A percentile compares a stretch with the other conserved stretches of the same genome.
Evolutionary conservation across 140 eudicot species (phyloP).

Genomic region (Oenanthe javanica): DNA sequence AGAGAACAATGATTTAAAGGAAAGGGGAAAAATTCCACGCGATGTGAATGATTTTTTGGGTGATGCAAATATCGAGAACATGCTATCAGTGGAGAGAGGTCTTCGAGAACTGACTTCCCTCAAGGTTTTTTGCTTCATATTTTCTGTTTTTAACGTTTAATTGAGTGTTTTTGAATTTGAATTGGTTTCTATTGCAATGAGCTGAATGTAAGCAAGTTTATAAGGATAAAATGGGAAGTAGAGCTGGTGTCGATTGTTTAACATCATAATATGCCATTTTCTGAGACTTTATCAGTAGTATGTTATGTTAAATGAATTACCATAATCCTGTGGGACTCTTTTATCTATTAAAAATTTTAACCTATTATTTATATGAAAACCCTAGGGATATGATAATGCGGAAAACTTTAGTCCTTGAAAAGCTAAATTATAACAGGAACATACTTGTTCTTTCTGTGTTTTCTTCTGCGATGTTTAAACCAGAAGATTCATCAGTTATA

Average conservation of each 20-base stretch:
- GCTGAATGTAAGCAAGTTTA: background rate
- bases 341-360: background rate
- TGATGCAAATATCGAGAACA: slow-evolving; percentile 70
- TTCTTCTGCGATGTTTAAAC: background rate
- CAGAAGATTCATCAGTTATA: background rate
- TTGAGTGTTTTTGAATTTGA: background rate
- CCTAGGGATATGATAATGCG: background rate
- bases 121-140: slow-evolving; percentile 37
- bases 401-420: background rate
- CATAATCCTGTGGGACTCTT: background rate
- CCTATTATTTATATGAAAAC: background rate
- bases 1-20: slow-evolving; percentile 27
- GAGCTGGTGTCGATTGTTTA: background rate
- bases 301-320: background rate
- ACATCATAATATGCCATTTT: background rate
- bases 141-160: background rate
- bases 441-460: background rate
- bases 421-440: background rate
- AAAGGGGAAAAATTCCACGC: background rate
- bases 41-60: slow-evolving; percentile 23
- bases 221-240: background rate
- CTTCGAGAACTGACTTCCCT: slow-evolving; percentile 60
- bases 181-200: background rate
- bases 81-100: slow-evolving; percentile 92
- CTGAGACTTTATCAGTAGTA: background rate